Base-by-base conservation (phyloP, 2,329 filamentous ascomycete genomes). In the Monosporascus sp. region DNA sequence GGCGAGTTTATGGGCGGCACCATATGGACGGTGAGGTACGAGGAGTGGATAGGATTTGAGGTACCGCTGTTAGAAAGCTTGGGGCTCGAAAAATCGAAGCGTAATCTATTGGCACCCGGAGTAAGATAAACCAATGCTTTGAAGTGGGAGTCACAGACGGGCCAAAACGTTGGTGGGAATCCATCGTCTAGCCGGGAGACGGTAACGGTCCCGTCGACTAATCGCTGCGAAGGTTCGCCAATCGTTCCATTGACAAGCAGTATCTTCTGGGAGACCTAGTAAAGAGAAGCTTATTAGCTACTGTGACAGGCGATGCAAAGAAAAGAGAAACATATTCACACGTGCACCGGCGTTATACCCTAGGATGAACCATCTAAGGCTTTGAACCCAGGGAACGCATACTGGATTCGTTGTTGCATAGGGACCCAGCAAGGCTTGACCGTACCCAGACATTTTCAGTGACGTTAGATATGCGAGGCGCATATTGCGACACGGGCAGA, bases 81-180 rank as follows among this genome's bases (percentile, higher is more conserved):
- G 4, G 89, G 88, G 34, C 88, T 94, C 47, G 80, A 80, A 67
- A 96, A 97, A 66, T 97, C 93, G 60, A 97, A 86, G 24, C 90
- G 87, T 31, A 97, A 72, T 60, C 83, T 85, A 70, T 99, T 99
- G 51, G 90, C 89, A 1, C 94, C 94, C 5, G 94, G 92, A 58
- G 88, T 84, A n/a, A 99, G 81, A 69, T 96, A 90, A 9, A 97
- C 80, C 31, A 97, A 77, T 5, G 88, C 88, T 73, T 97, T 97
- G 79, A 97, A 97, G 68, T 92, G 85, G 3, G 89, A 95, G 57
- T 90, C 86, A 66, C 79, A 86, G 11, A 97, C 93, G 1, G 92
- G 93, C 92, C 93, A 97, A 60, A 78, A 80, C 14, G 85, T 88
- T 0, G 89, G 75, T 6, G 93, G 92, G 67, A 97, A 96, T 56